phyloP scores from a whole-genome alignment of 148 eudicot genomes.

The Vaccinium macrocarpon region DNA sequence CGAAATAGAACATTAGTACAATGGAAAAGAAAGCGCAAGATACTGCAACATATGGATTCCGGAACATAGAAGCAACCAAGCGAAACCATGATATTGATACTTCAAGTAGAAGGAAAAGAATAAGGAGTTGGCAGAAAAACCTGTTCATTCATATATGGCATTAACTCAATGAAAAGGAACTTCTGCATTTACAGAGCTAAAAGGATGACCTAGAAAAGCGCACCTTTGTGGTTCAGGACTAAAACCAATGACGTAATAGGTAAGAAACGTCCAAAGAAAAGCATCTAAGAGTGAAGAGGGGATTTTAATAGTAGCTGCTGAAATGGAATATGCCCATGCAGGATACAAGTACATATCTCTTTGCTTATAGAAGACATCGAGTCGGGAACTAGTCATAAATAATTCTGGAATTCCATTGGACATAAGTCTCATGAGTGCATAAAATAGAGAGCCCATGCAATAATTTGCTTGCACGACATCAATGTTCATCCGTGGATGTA shows the following conservation, averaged over 20 bases:
- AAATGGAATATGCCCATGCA: slow-evolving; percentile 73
- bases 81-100: slow-evolving; percentile 48
- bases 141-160: slow-evolving; percentile 21
- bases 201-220: neutral
- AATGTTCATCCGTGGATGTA: slow-evolving; percentile 52
- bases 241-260: slow-evolving; percentile 69
- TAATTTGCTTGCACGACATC: slow-evolving; percentile 34
- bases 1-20: slow-evolving; percentile 33
- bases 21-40: slow-evolving; percentile 26
- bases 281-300: slow-evolving; percentile 59
- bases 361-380: slow-evolving; percentile 71
- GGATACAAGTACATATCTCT: slow-evolving; percentile 60
- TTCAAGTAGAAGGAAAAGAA: slow-evolving; percentile 39
- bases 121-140: slow-evolving; percentile 45
- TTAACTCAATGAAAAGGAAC: neutral
- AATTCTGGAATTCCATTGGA: slow-evolving; percentile 62
- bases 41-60: slow-evolving; percentile 36
- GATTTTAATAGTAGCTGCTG: slow-evolving; percentile 51
- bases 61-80: slow-evolving; percentile 48
- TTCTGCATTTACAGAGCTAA: neutral
- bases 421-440: slow-evolving; percentile 42
- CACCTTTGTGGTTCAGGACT: slow-evolving; percentile 57
- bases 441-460: slow-evolving; percentile 55
- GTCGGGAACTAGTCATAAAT: slow-evolving; percentile 47
- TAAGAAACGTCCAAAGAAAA: slow-evolving; percentile 50